Conservation (phyloP, 352 stramenopile genomes). For the Pythium pectinolyticum region DNA sequence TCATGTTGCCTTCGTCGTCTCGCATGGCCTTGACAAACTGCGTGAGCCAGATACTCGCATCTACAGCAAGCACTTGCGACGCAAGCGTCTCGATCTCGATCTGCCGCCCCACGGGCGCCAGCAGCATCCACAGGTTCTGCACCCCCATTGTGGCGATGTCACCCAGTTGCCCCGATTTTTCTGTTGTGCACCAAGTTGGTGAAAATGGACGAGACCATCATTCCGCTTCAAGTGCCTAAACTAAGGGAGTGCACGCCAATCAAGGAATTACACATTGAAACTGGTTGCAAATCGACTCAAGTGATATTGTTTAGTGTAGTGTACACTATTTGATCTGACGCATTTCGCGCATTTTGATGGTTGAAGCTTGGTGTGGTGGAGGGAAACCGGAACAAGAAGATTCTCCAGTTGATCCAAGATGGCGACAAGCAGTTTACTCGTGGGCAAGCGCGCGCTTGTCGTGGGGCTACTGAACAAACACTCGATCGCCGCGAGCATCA, state of each 20-base stretch:
- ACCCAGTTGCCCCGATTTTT: neutral
- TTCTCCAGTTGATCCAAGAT: neutral
- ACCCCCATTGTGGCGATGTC: conserved; percentile 92
- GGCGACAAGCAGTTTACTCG: conserved; percentile 32
- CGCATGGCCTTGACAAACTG: conserved; percentile 99
- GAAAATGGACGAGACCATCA: conserved; percentile 21
- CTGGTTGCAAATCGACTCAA: neutral
- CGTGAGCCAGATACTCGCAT: conserved; percentile 99
- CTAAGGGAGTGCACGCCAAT: conserved; percentile 12
- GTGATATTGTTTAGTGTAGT: conserved; percentile 7
- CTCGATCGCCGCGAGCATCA: conserved; percentile 78
- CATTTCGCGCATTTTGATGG: conserved; percentile 17
- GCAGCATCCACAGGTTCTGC: conserved; percentile 97
- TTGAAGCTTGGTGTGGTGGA: conserved; percentile 23
- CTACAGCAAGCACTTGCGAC: conserved; percentile 94
- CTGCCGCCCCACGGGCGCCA: conserved; percentile 94
- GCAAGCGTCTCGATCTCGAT: conserved; percentile 98
- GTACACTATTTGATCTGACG: conserved; percentile 2
- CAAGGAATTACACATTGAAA: neutral
- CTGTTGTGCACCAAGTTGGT: neutral
- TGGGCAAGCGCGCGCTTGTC: conserved; percentile 74
- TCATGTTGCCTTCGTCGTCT: conserved; percentile 93
- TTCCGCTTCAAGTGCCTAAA: conserved; percentile 22
- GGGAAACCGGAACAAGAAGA: conserved; percentile 10
- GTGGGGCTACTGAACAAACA: conserved; percentile 91